A percentile compares a stretch with the other conserved stretches of the same genome.
Conservation (phyloP, 2,329 filamentous ascomycete species). For the Nigrospora oryzae region DNA sequence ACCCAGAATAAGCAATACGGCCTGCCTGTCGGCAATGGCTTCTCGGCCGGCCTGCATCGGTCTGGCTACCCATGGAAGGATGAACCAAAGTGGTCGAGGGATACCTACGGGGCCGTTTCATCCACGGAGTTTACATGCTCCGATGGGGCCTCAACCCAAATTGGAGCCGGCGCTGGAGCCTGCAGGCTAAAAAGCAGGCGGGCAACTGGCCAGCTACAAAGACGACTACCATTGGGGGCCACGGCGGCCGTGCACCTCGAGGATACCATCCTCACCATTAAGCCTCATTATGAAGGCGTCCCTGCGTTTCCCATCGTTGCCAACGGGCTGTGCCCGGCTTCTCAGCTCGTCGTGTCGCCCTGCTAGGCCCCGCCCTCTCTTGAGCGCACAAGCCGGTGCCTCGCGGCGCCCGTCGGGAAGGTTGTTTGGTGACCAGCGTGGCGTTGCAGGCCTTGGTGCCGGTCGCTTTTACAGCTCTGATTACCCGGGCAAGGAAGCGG, state of each 20-base stretch:
- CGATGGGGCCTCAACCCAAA: not conserved
- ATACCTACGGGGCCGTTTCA: not conserved
- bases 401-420: no score
- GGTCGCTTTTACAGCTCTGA: not conserved
- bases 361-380: no score
- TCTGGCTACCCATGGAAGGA: no score
- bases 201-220: not conserved
- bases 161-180: not conserved
- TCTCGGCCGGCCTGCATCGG: no score
- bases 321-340: no score
- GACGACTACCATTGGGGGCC: not conserved
- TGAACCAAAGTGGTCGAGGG: no score
- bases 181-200: not conserved
- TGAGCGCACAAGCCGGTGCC: no score
- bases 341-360: no score
- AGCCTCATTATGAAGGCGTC: not conserved
- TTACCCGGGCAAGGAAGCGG: not conserved
- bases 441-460: not conserved
- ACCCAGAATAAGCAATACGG: no score
- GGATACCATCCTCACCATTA: not conserved
- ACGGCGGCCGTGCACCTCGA: not conserved
- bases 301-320: not conserved
- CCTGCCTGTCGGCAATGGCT: no score
- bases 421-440: not conserved
- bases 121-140: slow-evolving; percentile 1